Evolutionary conservation across 768 basidiomycete species (phyloP).

Genomic region (Leccinum incarnatum): DNA sequence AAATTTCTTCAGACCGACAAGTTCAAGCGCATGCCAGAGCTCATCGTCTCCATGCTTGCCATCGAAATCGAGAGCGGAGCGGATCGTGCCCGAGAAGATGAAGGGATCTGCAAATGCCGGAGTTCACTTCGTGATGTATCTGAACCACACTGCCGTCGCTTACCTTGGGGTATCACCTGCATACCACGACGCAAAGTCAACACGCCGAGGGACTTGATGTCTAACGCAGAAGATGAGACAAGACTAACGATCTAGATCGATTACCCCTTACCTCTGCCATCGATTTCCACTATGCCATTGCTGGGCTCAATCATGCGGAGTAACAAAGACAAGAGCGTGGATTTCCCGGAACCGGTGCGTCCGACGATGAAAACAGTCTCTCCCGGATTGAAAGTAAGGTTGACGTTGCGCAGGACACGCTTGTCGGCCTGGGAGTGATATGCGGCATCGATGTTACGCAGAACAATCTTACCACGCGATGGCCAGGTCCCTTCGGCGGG

Average conservation of each 20-base stretch:
- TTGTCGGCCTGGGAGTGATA: slow-evolving; percentile 70
- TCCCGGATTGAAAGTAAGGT: slow-evolving; percentile 61
- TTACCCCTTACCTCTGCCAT: slow-evolving; percentile 46
- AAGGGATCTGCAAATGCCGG: slow-evolving; percentile 23
- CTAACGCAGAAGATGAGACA: slow-evolving; percentile 52
- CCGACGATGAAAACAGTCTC: slow-evolving; percentile 82
- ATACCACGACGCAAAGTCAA: slow-evolving; percentile 28
- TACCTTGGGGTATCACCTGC: slow-evolving; percentile 32
- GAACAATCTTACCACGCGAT: slow-evolving; percentile 57
- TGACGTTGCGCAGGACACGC: slow-evolving; percentile 57
- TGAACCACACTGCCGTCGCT: not conserved
- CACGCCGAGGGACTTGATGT: slow-evolving; percentile 77
- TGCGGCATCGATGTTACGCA: slow-evolving; percentile 60
- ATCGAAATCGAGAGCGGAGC: slow-evolving; percentile 28
- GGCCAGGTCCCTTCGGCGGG: slow-evolving; percentile 23
- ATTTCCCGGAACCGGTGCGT: slow-evolving; percentile 75
- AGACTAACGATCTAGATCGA: slow-evolving; percentile 53
- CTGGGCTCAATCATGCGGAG: slow-evolving; percentile 76
- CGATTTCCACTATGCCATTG: slow-evolving; percentile 73
- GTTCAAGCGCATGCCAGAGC: slow-evolving; percentile 42
- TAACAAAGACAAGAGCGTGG: slow-evolving; percentile 61
- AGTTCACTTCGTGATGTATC: not conserved
- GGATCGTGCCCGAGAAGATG: slow-evolving; percentile 33
- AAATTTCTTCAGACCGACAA: slow-evolving; percentile 58
- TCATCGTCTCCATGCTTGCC: slow-evolving; percentile 20